Evolutionary conservation across 257 asterid genomes (phyloP), one percentile per base, ranked within the genome.

Genomic region (Anisodus acutangulus): DNA sequence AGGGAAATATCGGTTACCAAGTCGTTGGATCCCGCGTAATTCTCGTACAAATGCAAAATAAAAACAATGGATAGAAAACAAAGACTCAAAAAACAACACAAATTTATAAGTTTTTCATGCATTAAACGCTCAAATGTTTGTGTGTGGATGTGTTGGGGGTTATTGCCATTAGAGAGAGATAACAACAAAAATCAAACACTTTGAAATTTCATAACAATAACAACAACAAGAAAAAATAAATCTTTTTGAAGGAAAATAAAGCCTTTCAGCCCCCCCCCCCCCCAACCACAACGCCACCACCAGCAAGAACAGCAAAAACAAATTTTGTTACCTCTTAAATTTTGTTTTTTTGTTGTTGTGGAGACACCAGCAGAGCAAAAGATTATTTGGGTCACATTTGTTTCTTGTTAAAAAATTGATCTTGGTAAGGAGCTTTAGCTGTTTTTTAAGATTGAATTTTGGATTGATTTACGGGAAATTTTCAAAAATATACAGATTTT

Each of bases 121-220:
- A 76, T 76, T 53, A 53, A 76, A 76, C 47, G 35, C 8, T 47
- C 64, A 53, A 47, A 15, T 51, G 17, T 51, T 16, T 76, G 81
- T 72, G 80, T 76, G 81, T 76, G 81, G 64, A 53, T 53, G 81
- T 76, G 81, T 53, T 51, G 81, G 64, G 81, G 81, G 81, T 31
- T 31, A 1, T 68, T 68, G 51, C 45, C 13, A 76, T 49, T 51
- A 72, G 5, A 45, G 39, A 11, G n/a, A 74, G 5, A 9, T 1
- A 31, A 74, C 41, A 74, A 53, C 57, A 53, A 53, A 53, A n/a
- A 71, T 41, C 35, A 43, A 71, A 70, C 4, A n/a, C 3, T 71
- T 9, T 43, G 9, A 71, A 41, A 4, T n/a, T 10, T 45, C 17
- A 67, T 5, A 35, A 72, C 6, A 45, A 72, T 1, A 67, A 41